These are phyloP conservation scores for Phyllosticta citrichinensis DNA, from an alignment of 2,329 filamentous ascomycete species.

Conservation along the genomic window DNA sequence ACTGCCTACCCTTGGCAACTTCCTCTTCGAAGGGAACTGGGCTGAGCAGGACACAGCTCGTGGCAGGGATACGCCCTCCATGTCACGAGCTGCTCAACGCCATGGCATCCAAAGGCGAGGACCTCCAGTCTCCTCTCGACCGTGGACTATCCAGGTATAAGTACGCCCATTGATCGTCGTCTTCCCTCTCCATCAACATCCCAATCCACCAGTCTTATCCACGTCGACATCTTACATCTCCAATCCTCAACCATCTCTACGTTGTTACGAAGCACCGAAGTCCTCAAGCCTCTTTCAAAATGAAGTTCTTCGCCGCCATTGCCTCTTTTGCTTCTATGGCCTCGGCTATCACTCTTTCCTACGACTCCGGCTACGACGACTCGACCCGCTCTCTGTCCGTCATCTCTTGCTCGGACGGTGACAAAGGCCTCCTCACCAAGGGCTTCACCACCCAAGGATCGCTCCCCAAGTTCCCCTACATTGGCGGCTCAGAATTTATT, in stretches of 20 bases:
- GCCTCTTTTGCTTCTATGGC: conserved; percentile 8
- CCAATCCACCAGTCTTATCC: not conserved
- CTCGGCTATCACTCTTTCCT: conserved; percentile 44
- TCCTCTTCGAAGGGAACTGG: not conserved
- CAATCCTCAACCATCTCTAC: not conserved
- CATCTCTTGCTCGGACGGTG: conserved; percentile 58
- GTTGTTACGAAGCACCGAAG: not conserved
- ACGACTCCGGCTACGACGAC: conserved; percentile 62
- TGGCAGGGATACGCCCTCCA: not conserved
- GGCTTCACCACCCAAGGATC: conserved; percentile 43
- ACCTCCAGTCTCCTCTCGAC: not conserved
- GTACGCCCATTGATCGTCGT: not conserved
- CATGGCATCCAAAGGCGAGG: not conserved
- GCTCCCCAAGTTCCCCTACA: conserved; percentile 38
- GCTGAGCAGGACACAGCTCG: not conserved
- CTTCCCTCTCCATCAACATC: not conserved
- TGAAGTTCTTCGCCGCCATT: conserved; percentile 10
- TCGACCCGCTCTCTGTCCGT: conserved; percentile 41
- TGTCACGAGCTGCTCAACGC: not conserved
- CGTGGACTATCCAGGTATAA: not conserved
- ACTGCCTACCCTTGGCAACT: not conserved
- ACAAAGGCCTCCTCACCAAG: conserved; percentile 54
- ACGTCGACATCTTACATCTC: not conserved
- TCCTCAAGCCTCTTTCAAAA: conserved; percentile 1
- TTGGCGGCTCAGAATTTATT: conserved; percentile 41